These are phyloP conservation scores for Parafenestella ontariensis DNA, from an alignment of 2,329 filamentous ascomycete genomes.

Conservation along the genomic window DNA sequence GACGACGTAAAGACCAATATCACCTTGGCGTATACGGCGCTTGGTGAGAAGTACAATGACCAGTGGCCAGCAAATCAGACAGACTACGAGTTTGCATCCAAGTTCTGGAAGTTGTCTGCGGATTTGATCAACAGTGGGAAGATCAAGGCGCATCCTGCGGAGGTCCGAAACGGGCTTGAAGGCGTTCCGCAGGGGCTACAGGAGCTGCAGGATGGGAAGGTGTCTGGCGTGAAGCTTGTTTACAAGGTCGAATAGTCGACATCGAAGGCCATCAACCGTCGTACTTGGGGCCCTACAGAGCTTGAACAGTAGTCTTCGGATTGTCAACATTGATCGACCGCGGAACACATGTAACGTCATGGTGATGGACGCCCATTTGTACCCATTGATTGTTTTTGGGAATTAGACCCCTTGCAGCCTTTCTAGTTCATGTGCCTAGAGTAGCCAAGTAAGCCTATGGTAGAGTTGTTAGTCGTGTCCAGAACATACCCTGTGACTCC, in stretches of 20 bases:
- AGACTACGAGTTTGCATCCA: constrained; percentile 39
- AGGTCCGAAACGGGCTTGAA: constrained; percentile 39
- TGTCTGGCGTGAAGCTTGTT: constrained; percentile 46
- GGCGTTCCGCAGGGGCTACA: constrained; percentile 40
- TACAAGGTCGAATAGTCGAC: constrained; percentile 27
- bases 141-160: constrained; percentile 41
- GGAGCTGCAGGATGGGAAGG: constrained; percentile 42
- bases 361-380: too few relatives aligned
- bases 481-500: too few relatives aligned
- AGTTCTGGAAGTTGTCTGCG: constrained; percentile 33
- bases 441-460: too few relatives aligned
- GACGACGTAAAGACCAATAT: constrained; percentile 53
- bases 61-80: constrained; percentile 35
- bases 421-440: too few relatives aligned
- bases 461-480: too few relatives aligned
- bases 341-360: too few relatives aligned
- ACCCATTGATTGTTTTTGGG: too few relatives aligned
- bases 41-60: constrained; percentile 49
- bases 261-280: background rate
- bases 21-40: constrained; percentile 54
- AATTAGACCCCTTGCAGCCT: too few relatives aligned
- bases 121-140: constrained; percentile 37
- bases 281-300: background rate
- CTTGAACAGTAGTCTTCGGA: background rate
- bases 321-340: too few relatives aligned